Evolutionary conservation across 2,329 filamentous ascomycete genomes (phyloP).

Genomic region (Chaetothyriales sp.): DNA sequence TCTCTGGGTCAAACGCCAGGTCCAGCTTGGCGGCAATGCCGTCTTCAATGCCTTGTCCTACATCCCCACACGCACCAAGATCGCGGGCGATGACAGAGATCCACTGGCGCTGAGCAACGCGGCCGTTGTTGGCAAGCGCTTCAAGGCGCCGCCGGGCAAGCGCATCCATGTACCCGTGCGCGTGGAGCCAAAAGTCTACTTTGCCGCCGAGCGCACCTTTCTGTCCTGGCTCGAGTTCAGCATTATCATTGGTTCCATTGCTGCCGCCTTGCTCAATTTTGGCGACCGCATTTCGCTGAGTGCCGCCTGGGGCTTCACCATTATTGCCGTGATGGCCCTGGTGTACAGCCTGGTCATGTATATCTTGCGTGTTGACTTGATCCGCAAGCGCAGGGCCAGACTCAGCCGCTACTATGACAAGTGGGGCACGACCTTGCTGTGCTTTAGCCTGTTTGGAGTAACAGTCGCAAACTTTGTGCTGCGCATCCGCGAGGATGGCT

Average conservation of each 20-base stretch:
- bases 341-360: slow-evolving; percentile 75
- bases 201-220: slow-evolving; percentile 91
- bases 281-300: slow-evolving; percentile 51
- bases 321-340: slow-evolving; percentile 65
- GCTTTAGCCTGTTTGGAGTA: slow-evolving; percentile 57
- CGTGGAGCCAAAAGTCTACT: slow-evolving; percentile 95
- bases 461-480: slow-evolving; percentile 69
- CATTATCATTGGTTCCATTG: slow-evolving; percentile 82
- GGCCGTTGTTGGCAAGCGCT: slow-evolving; percentile 36
- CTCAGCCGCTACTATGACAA: slow-evolving; percentile 68
- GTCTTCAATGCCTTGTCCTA: slow-evolving; percentile 35
- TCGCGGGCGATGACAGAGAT: not conserved
- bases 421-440: slow-evolving; percentile 69
- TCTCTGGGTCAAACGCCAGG: slow-evolving; percentile 39
- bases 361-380: slow-evolving; percentile 74
- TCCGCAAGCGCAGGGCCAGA: slow-evolving; percentile 69
- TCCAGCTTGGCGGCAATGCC: slow-evolving; percentile 34
- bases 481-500: slow-evolving; percentile 49
- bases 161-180: slow-evolving; percentile 85
- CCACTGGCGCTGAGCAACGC: slow-evolving; percentile 29
- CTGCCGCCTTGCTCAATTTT: slow-evolving; percentile 73
- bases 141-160: slow-evolving; percentile 45
- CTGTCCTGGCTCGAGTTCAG: slow-evolving; percentile 95
- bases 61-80: slow-evolving; percentile 40
- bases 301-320: slow-evolving; percentile 64